Evolutionary conservation across 495 filamentous ascomycete species (phyloP), one percentile per base, ranked within the genome.

Genomic region (Lophiostoma macrostomum): DNA sequence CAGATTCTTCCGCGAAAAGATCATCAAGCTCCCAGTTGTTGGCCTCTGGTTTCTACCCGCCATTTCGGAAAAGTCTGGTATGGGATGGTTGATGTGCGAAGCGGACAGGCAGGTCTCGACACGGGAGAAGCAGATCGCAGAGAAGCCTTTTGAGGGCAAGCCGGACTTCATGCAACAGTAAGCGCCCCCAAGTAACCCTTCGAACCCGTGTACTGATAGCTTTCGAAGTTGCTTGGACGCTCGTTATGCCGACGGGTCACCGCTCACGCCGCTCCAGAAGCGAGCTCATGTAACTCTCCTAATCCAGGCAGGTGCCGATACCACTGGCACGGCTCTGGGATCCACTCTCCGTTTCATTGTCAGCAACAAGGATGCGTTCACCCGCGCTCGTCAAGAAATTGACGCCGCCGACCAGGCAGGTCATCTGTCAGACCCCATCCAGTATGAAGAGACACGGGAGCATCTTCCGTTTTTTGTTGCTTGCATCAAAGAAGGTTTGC

Each of bases 381-480:
- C 61, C 2, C 59, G 52, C 4, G 57, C 83, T 24, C 63, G 70
- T 1, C 39, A 49, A 11, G 79, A 83, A 60, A 69, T 82, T 43
- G 67, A 73, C 5, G 36, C 56, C 0, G 77, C 74, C 18, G 67
- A 69, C 0, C 41, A 45, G 0, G 57, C 60, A 12, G 71, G 72
- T 30, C 58, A n/a, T 14, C 67, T 77, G 34, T 67, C 73, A 10
- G 55, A 39, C 11, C 47, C 67, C 8, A 51, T 71, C 71, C 12
- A 76, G 69, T 35, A 75, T 71, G 49, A 52, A 23, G 48, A 58
- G 22, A 58, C 48, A 3, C 48, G 55, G 8, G 23, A 46, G 10
- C 65, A 53, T 78, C 68, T 81, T 25, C 70, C 76, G 0, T 86
- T 85, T 67, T 70, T 87, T 30, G 76, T 80, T 44, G 83, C 83